These are phyloP conservation scores for Thalassiosira livingstoniorum DNA, from an alignment of 352 stramenopile species.

Conservation along the genomic window DNA sequence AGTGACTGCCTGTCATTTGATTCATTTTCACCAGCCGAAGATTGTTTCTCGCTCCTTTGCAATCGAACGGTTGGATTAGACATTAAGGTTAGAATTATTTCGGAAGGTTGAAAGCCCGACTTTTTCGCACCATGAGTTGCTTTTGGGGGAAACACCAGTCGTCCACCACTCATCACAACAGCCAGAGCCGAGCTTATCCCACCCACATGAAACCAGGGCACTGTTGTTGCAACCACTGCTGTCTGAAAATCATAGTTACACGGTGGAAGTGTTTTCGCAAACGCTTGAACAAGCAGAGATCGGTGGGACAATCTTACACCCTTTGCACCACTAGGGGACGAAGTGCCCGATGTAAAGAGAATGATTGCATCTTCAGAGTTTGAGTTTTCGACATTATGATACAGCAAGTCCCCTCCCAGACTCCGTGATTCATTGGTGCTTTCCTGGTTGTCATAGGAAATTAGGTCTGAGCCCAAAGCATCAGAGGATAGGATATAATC, in stretches of 20 bases:
- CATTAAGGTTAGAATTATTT: conserved; percentile 33
- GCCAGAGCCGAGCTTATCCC: conserved; percentile 83
- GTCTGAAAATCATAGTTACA: conserved; percentile 70
- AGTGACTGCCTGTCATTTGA: no score
- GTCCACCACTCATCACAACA: conserved; percentile 79
- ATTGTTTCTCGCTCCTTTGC: not conserved
- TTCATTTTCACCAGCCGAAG: not conserved
- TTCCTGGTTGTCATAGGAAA: not conserved
- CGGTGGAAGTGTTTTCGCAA: conserved; percentile 66
- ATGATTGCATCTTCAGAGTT: conserved; percentile 66
- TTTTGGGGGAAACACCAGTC: conserved; percentile 75
- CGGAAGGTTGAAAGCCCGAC: conserved; percentile 36
- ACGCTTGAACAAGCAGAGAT: conserved; percentile 76
- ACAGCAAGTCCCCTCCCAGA: not conserved
- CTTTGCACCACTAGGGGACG: conserved; percentile 60
- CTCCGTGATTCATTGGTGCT: not conserved
- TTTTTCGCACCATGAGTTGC: not conserved
- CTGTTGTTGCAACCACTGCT: conserved; percentile 76
- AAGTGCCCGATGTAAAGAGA: conserved; percentile 84
- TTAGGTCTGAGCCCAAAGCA: not conserved
- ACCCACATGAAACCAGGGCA: conserved; percentile 87
- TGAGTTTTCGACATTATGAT: not conserved
- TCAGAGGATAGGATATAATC: no score
- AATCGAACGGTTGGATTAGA: not conserved
- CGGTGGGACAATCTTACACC: conserved; percentile 79